Base-by-base conservation (phyloP, 169 alveolate species). In the Plasmodium knowlesi region DNA sequence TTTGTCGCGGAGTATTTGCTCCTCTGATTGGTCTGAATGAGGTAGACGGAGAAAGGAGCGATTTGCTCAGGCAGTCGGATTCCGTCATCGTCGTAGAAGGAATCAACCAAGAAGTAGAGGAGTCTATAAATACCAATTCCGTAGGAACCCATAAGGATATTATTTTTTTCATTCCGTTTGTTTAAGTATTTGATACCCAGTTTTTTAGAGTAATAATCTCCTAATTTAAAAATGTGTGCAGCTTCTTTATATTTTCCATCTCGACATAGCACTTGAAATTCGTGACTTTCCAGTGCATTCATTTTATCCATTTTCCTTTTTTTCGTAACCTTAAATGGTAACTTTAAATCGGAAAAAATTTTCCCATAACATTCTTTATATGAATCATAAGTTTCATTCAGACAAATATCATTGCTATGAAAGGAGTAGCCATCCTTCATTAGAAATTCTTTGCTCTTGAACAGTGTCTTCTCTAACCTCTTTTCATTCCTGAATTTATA, bases 391-490 rank as follows among this genome's bases (percentile, higher is more conserved):
- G 78, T 86, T 16, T 86, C 93, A 86, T 37, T 41, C 39, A 86
- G 41, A 30, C 84, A 86, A 53, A 53, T 86, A 22, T 86, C 86
- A 76, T 25, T 74, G 28, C 81, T 28, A n/a, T 86, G 93, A 78
- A 86, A 86, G 14, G 93, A 86, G 30, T 86, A 86, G 2, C 93
- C 93, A 74, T 86, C 93, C 43, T 86, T 86, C 93, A 86, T 86
- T 67, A 86, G 76, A 16, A 86, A 86, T 43, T 86, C 93, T 34
- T 86, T 86, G 30, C 93, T 86, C 22, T 86, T 86, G 81, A 74
- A 86, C 0, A 86, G 67, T 41, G 86, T 86, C 53, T 86, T 86
- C 76, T 86, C 93, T 14, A 76, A 53, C 43, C 93, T 74, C 16
- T 86, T 86, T 86, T 86, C 93, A 86, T 86, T 86, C 76, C 93